Evolutionary conservation across 2,329 filamentous ascomycete genomes (phyloP).

Genomic region (Aspergillus sp.): DNA sequence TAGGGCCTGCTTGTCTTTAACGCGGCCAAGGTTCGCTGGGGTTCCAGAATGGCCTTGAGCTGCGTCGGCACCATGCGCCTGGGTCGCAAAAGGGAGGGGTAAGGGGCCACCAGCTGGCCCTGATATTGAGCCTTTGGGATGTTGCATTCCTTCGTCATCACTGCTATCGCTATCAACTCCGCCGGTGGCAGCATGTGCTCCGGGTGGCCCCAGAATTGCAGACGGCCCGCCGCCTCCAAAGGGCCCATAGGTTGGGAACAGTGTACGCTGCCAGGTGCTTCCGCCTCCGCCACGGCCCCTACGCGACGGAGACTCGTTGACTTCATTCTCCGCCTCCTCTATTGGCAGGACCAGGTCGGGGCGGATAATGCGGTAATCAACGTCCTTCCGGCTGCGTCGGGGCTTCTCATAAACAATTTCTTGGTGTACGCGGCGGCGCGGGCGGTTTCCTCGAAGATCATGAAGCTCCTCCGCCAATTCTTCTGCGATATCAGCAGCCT

Average conservation of each 20-base stretch:
- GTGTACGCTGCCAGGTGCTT: conserved; percentile 68
- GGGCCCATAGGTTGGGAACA: conserved; percentile 88
- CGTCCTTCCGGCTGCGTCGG: conserved; percentile 61
- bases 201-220: conserved; percentile 71
- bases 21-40: conserved; percentile 83
- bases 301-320: conserved; percentile 67
- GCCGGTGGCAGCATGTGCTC: conserved; percentile 66
- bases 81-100: conserved; percentile 51
- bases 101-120: conserved; percentile 63
- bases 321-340: conserved; percentile 72
- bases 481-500: conserved; percentile 52
- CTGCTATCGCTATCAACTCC: conserved; percentile 93
- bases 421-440: conserved; percentile 37
- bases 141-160: conserved; percentile 79
- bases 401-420: conserved; percentile 46
- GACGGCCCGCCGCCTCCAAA: conserved; percentile 79
- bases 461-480: conserved; percentile 61
- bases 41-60: conserved; percentile 58
- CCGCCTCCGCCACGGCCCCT: conserved; percentile 63
- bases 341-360: conserved; percentile 68
- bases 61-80: conserved; percentile 59
- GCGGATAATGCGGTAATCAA: conserved; percentile 84
- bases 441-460: conserved; percentile 50
- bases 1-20: conserved; percentile 88
- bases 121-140: conserved; percentile 44